Evolutionary conservation across 2,329 filamentous ascomycete species (phyloP), one percentile per base, ranked within the genome.

Genomic region (Penicillium fuscoglaucum): DNA sequence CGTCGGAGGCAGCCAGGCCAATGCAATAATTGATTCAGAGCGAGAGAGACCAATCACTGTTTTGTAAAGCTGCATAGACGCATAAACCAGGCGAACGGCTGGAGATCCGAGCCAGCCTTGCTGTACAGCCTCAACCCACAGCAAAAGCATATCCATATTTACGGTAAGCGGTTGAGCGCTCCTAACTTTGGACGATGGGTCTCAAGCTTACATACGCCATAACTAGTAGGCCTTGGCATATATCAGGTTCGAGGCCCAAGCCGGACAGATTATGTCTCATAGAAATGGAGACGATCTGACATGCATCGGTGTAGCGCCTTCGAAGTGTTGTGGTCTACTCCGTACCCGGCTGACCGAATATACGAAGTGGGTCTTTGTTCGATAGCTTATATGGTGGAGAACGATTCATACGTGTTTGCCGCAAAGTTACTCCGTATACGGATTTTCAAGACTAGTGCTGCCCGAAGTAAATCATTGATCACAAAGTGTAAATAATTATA

Each of bases 81-180:
- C 37, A 44, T 9, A 21, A 13, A 44, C 31, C 6, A 54, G 21
- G 47, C 52, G 31, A 58, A 50, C 52, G 7, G 15, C 31, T 55
- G 26, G 56, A 55, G 45, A 55, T 8, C 37, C n/a, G 17, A 49
- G n/a, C 51, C 39, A 55, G 52, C 56, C 39, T 46, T 40, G 37
- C 31, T 50, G 45, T 58, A 58, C 52, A 58, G 56, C 52, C 52
- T 55, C 56, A 41, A 40, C 45, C 31, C 39, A 55, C 39, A 45
- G 26, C 39, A 40, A 49, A 49, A 49, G 37, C 8, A 44, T 49
- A 15, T 39, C 26, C 40, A 58, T 45, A n/a, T 26, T 19, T 26
- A n/a, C 35, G n/a, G 9, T 44, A 39, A 45, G 29, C 21, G 44
- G 13, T 19, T 49, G 44, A 44, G 24, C 26, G 21, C 7, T 33